Percentiles rank a stretch among this genome's conserved stretches.
Conservation (phyloP, 1,284 basidiomycete species). For the Meripilus lineatus region DNA sequence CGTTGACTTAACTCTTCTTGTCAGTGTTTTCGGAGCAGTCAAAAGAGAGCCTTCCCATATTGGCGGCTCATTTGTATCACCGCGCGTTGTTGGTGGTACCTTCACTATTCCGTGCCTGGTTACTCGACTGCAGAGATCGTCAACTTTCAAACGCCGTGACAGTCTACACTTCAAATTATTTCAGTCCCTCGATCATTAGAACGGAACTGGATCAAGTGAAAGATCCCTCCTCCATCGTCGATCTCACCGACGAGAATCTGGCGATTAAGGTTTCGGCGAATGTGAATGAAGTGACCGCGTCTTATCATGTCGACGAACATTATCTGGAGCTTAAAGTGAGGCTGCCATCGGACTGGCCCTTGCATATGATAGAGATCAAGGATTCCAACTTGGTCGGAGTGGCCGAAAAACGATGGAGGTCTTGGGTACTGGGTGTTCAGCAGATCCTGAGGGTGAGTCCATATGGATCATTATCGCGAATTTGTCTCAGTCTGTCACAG, state of each 20-base stretch:
- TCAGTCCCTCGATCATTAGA: conserved; percentile 86
- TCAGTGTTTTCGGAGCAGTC: conserved; percentile 61
- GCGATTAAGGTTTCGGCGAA: conserved; percentile 68
- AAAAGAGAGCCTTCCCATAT: conserved; percentile 54
- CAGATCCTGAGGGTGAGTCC: conserved; percentile 83
- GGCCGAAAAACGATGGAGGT: conserved; percentile 87
- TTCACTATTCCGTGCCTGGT: conserved; percentile 82
- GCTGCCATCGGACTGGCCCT: conserved; percentile 88
- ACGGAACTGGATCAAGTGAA: conserved; percentile 80
- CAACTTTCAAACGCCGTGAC: conserved; percentile 77
- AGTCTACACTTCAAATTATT: conserved; percentile 79
- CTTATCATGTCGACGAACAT: conserved; percentile 92
- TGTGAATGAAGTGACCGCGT: conserved; percentile 74
- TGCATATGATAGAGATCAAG: conserved; percentile 84
- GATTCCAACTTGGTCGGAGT: conserved; percentile 87
- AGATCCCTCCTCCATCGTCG: conserved; percentile 54
- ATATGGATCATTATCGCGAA: background rate
- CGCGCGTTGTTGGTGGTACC: conserved; percentile 79
- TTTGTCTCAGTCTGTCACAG: conserved; percentile 37
- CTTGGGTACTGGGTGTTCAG: conserved; percentile 92
- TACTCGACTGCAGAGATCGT: conserved; percentile 84
- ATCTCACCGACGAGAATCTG: conserved; percentile 79
- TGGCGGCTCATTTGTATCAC: conserved; percentile 89
- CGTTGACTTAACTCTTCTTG: conserved; percentile 8
- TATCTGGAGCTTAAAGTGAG: conserved; percentile 87